These are phyloP conservation scores for Gastrodia elata DNA, from an alignment of 106 monocot species.

Conservation along the genomic window DNA sequence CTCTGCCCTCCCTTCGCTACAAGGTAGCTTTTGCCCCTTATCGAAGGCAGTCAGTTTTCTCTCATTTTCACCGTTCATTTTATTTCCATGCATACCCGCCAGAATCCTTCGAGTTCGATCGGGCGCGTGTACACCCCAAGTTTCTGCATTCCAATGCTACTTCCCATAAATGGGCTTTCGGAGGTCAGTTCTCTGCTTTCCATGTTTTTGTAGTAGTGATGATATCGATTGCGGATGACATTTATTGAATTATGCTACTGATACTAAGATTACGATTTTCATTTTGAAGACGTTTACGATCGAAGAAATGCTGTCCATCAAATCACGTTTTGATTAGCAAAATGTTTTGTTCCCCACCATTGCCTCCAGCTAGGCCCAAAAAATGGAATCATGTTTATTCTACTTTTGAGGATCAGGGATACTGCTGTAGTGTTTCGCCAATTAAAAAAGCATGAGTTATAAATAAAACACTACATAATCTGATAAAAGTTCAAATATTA, in stretches of 20 bases:
- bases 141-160: slow-evolving; percentile 95
- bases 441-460: background rate
- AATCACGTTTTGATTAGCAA: no score
- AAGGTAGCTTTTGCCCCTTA: slow-evolving; percentile 14
- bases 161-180: slow-evolving; percentile 93
- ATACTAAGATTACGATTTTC: background rate
- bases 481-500: background rate
- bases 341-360: no score
- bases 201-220: background rate
- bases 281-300: background rate
- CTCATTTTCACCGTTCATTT: background rate
- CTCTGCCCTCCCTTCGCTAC: background rate
- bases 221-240: background rate
- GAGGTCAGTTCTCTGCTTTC: slow-evolving; percentile 30
- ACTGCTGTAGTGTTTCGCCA: background rate
- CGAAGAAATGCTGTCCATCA: background rate
- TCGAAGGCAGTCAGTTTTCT: background rate
- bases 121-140: slow-evolving; percentile 80
- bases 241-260: background rate
- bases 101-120: slow-evolving; percentile 48
- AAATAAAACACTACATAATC: background rate
- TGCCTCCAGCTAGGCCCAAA: no score
- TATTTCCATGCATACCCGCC: slow-evolving; percentile 8
- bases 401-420: background rate
- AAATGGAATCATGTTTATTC: background rate